Evolutionary conservation across 768 basidiomycete genomes (phyloP), one percentile per base, ranked within the genome.

Genomic region (Panaeolus papilionaceus): DNA sequence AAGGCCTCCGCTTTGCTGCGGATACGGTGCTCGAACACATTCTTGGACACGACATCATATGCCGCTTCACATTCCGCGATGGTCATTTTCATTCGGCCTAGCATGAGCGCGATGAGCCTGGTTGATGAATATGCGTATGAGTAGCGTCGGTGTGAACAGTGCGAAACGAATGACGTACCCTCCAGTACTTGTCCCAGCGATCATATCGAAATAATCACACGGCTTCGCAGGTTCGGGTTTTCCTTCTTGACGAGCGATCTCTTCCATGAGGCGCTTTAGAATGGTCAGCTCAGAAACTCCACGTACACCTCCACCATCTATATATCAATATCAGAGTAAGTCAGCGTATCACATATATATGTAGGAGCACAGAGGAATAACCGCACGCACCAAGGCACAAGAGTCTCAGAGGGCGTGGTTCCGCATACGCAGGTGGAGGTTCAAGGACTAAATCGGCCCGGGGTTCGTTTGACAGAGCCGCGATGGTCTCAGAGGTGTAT

Each of bases 81-180:
- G 4, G 76, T 61, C 78, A 81, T 79, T 12, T 72, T 75, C 11
- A 81, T 75, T 4, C 80, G 74, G 8, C 80, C 79, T 16, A 81
- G 75, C 79, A 81, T 80, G 14, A 81, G 70, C 3, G 79, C 79
- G 23, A 80, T 80, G 11, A 81, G 39, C 10, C 76, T 77, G 28
- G 28, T 33, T 33, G 4, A 33, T 33, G 28, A 33, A 33, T 33
- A 33, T 33, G 28, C 2, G 39, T 14, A 14, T 40, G 39, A 40
- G 39, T 40, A 9, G 10, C 14, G 10, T 14, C 3, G 9, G 39
- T 28, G 18, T 49, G 26, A 54, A 37, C 11, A 33, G 42, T 64
- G 16, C 23, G 49, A 64, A 28, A 12, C 28, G 14, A 23, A 38
- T 33, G 14, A 69, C 72, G 23, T 54, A 78, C 76, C 78, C 78